phyloP scores from a whole-genome alignment of 805 yeast genomes.

The Ascoidea asiatica region DNA sequence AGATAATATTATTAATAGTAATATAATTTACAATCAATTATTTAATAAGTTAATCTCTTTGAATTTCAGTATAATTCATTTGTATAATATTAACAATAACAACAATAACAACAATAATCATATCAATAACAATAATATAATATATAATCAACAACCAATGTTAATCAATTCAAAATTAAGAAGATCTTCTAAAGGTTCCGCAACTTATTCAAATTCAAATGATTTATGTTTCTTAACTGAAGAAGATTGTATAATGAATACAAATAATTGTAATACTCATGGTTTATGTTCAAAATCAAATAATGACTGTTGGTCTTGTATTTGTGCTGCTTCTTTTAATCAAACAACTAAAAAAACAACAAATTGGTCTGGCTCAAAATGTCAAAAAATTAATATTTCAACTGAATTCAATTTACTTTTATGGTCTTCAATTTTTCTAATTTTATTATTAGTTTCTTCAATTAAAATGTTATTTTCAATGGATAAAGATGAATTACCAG shows the following conservation, averaged over 20 bases:
- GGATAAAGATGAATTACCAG: constrained; percentile 55
- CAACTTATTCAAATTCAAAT: no score
- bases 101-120: no score
- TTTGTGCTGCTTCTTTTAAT: constrained; percentile 31
- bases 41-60: no score
- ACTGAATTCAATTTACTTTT: constrained; percentile 53
- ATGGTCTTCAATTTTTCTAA: constrained; percentile 45
- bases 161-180: no score
- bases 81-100: no score
- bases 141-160: no score
- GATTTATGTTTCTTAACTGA: constrained; percentile 25
- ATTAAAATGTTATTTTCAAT: constrained; percentile 36
- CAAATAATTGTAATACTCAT: constrained; percentile 38
- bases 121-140: no score
- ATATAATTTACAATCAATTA: no score
- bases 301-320: constrained; percentile 36
- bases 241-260: constrained; percentile 31
- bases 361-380: constrained; percentile 43
- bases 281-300: constrained; percentile 30
- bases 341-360: constrained; percentile 30
- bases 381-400: constrained; percentile 56
- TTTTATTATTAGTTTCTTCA: constrained; percentile 33
- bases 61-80: no score
- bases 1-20: no score
- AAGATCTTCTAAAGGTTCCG: no score